These are phyloP conservation scores for Colletotrichum simmondsii DNA, from an alignment of 2,329 filamentous ascomycete species.

Conservation along the genomic window DNA sequence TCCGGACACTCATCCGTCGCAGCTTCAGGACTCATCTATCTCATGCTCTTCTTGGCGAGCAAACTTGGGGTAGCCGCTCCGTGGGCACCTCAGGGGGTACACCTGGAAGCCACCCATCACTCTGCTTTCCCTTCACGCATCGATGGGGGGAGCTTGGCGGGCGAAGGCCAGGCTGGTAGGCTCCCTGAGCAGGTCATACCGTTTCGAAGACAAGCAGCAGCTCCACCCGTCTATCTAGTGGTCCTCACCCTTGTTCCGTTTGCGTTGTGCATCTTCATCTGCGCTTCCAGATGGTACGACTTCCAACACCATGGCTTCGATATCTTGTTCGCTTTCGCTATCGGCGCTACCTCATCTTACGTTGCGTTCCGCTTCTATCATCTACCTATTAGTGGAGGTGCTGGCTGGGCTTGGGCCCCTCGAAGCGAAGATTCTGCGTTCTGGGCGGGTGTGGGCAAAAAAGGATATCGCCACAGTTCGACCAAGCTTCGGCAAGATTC, in stretches of 20 bases:
- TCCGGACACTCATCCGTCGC: constrained; percentile 61
- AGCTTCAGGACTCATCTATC: constrained; percentile 51
- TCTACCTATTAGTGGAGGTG: constrained; percentile 66
- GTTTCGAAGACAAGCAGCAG: constrained; percentile 45
- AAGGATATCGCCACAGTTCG: constrained; percentile 5
- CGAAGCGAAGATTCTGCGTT: constrained; percentile 46
- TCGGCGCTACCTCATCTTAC: constrained; percentile 74
- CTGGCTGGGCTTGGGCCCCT: constrained; percentile 83
- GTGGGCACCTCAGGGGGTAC: too few relatives aligned
- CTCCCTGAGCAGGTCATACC: too few relatives aligned
- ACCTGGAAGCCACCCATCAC: too few relatives aligned
- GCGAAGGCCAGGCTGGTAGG: too few relatives aligned
- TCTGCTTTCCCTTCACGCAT: too few relatives aligned
- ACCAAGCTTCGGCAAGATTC: not conserved
- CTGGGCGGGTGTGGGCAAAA: constrained; percentile 19
- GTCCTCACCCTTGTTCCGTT: constrained; percentile 73
- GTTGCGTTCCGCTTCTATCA: constrained; percentile 82
- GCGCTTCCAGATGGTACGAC: constrained; percentile 79
- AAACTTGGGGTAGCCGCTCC: too few relatives aligned
- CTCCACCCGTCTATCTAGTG: constrained; percentile 78
- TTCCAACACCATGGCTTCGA: constrained; percentile 85
- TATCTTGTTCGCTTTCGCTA: constrained; percentile 76
- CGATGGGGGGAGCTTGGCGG: too few relatives aligned
- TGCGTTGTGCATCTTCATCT: constrained; percentile 76
- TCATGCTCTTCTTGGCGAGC: too few relatives aligned